Evolutionary conservation across 2,329 filamentous ascomycete species (phyloP).

Genomic region (Elsinoe batatas): DNA sequence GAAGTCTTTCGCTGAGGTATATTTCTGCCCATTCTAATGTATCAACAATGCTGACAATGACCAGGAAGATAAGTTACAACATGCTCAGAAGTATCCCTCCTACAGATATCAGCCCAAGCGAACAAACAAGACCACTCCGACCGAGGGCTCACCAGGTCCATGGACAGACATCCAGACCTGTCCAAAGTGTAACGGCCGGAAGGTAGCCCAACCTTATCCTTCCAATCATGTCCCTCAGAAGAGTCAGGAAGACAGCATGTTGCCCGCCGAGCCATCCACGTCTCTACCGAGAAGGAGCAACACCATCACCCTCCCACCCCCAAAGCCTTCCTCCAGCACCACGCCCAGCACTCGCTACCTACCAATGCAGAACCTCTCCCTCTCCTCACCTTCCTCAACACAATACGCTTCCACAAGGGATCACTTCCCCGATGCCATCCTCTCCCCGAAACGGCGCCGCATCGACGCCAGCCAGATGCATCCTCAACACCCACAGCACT

Average conservation of each 20-base stretch:
- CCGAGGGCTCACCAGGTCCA: conserved; percentile 20
- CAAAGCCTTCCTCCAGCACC: conserved; percentile 23
- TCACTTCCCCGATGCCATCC: conserved; percentile 31
- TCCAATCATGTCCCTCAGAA: conserved; percentile 14
- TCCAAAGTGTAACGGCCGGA: conserved; percentile 60
- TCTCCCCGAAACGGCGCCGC: conserved; percentile 54
- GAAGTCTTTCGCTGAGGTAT: conserved; percentile 77
- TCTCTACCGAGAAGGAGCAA: conserved; percentile 10
- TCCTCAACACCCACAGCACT: conserved; percentile 12
- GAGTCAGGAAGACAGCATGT: conserved; percentile 6
- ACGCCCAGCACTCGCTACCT: conserved; percentile 29
- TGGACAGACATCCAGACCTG: conserved; percentile 44
- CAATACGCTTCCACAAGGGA: conserved; percentile 13
- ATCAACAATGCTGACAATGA: conserved; percentile 7
- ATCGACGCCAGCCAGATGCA: conserved; percentile 35
- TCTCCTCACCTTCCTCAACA: conserved; percentile 24
- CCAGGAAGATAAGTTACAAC: conserved; percentile 77
- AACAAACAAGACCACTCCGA: conserved; percentile 18
- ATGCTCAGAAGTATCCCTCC: conserved; percentile 81
- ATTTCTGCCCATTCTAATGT: conserved; percentile 13
- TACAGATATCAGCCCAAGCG: conserved; percentile 85
- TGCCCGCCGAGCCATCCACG: conserved; percentile 21
- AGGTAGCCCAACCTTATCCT: conserved; percentile 34
- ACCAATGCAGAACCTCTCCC: conserved; percentile 27
- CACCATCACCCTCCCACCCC: conserved; percentile 19